phyloP scores from a whole-genome alignment of 2,329 filamentous ascomycete species.

The Parafenestella ontariensis region DNA sequence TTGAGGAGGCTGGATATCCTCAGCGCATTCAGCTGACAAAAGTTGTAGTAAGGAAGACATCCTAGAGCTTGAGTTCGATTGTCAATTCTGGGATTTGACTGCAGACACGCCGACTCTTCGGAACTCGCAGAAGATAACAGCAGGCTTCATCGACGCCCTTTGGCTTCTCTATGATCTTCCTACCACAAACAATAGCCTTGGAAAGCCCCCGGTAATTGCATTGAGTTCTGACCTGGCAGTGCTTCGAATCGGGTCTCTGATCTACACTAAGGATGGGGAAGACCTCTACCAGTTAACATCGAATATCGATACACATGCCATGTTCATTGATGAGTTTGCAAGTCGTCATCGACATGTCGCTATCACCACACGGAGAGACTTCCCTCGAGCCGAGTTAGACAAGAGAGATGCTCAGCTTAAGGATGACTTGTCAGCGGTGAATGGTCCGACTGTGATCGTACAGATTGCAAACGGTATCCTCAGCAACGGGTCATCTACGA shows the following conservation, averaged over 20 bases:
- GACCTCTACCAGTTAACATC: background rate
- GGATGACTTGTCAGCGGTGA: background rate
- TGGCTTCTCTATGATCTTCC: background rate
- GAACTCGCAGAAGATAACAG: background rate
- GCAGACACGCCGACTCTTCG: background rate
- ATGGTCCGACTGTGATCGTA: background rate
- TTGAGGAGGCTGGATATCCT: no score
- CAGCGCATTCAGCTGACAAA: background rate
- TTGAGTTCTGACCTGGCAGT: background rate
- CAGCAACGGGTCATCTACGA: background rate
- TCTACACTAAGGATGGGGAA: background rate
- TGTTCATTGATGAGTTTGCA: conserved; percentile 1
- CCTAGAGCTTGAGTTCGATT: background rate
- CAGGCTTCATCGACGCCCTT: background rate
- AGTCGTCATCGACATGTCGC: background rate
- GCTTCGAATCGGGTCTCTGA: conserved; percentile 1
- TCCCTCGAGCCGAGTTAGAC: background rate
- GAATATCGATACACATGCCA: background rate
- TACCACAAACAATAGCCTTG: background rate
- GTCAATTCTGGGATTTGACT: background rate
- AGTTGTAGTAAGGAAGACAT: background rate
- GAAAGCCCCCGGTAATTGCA: background rate
- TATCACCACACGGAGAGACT: background rate
- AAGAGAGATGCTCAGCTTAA: background rate
- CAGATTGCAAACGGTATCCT: background rate